Evolutionary conservation across 2,329 filamentous ascomycete species (phyloP), one percentile per base, ranked within the genome.

Genomic region (Pseudogymnoascus sp.): DNA sequence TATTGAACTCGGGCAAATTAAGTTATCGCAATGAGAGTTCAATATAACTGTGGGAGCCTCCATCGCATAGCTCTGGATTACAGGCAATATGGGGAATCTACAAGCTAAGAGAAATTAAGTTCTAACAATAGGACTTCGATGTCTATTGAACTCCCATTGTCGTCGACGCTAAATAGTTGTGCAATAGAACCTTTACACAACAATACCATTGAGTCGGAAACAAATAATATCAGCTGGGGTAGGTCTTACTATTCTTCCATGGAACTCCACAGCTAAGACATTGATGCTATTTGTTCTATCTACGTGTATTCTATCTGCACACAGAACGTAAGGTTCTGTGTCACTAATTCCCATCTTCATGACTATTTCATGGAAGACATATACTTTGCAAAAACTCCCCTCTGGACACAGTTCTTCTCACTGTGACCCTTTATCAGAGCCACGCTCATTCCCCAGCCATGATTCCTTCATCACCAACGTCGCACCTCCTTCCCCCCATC

Each of bases 241-340:
- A 37, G 7, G 26, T 29, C 7, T 7, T 6, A 38, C 16, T 5
- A 8, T 38, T n/a, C 16, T 16, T 61, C 40, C 33, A 26, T 61
- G 31, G 40, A 26, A 26, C 38, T 21, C 13, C 8, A 61, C 26
- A 42, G 33, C 35, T 61, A 38, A 42, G 33, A 42, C 59, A 61
- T 26, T 26, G 59, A 61, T 40, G 59, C 33, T 61, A 61, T 61
- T 61, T 42, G 35, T 38, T 61, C 59, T 61, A 61, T 61, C 59
- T 61, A 61, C 59, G 33, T 40, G 59, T 61, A 61, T 31, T 61
- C 33, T 61, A 42, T 61, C 33, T 38, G 33, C 35, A 40, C 33
- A 61, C 35, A 19, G 35, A 38, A 38, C 35, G 13, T 61, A 61
- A 40, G 59, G 59, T 42, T 16, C 35, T 35, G 21, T 38, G 59